Conservation (phyloP, 441 rosid species). For the Bocquillonia castaneifolia region DNA sequence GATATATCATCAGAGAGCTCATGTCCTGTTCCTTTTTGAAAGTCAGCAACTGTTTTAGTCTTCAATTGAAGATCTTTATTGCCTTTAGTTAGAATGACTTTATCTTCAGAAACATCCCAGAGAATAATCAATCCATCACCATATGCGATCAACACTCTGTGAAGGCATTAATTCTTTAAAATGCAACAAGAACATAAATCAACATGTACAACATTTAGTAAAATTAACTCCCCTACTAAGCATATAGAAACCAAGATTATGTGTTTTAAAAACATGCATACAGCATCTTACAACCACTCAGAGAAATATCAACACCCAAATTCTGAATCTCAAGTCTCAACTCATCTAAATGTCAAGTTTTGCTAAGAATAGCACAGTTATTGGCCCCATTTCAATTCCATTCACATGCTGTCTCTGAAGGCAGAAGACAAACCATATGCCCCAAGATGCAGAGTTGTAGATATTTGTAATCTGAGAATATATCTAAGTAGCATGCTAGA, state of each 20-base stretch:
- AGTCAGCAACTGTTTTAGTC: conserved; percentile 32
- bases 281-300: background rate
- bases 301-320: background rate
- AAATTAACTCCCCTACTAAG: background rate
- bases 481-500: background rate
- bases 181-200: conserved; percentile 17
- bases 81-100: conserved; percentile 46
- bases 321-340: background rate
- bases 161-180: conserved; percentile 25
- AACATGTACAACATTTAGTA: background rate
- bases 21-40: conserved; percentile 33
- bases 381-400: background rate
- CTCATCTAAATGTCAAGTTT: background rate
- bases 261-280: background rate
- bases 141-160: conserved; percentile 71
- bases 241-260: background rate
- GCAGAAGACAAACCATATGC: conserved; percentile 10
- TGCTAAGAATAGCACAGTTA: background rate
- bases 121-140: conserved; percentile 52
- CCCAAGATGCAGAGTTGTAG: conserved; percentile 9
- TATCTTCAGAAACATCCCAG: conserved; percentile 55
- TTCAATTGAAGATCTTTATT: conserved; percentile 54
- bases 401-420: conserved; percentile 5
- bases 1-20: conserved; percentile 28
- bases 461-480: background rate